Conservation (phyloP, 139 green algal genomes). For the Diplosphaera chodatii region DNA sequence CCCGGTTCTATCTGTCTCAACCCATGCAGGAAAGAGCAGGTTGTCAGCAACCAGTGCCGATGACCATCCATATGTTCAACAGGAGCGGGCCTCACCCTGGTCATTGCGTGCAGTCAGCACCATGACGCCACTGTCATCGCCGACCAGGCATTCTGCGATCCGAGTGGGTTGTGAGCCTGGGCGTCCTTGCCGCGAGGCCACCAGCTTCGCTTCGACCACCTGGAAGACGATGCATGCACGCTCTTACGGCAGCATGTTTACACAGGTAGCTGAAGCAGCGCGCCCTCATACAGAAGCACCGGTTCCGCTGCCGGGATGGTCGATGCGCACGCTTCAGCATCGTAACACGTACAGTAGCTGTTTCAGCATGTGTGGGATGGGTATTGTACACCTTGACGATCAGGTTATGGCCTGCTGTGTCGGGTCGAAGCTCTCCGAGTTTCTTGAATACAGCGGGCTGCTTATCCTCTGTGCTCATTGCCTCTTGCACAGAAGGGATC, state of each 20-base stretch:
- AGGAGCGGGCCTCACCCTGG: constrained; percentile 49
- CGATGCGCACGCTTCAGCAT: too few species aligned
- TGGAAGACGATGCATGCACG: constrained; percentile 16
- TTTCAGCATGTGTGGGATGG: too few species aligned
- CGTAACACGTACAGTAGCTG: too few species aligned
- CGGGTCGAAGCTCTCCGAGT: constrained; percentile 54
- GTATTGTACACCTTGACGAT: constrained; percentile 69
- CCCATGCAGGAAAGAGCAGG: too few species aligned
- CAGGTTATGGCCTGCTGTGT: constrained; percentile 63
- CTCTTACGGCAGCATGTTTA: too few species aligned
- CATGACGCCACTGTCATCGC: constrained; percentile 74
- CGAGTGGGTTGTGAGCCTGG: constrained; percentile 33
- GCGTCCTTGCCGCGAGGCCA: constrained; percentile 40
- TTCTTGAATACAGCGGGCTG: constrained; percentile 41
- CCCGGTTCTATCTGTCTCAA: too few species aligned
- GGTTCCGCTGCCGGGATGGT: too few species aligned
- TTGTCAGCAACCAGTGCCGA: too few species aligned
- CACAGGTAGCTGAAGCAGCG: too few species aligned
- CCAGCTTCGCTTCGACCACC: constrained; percentile 65
- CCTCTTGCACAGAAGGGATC: too few species aligned
- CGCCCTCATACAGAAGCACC: too few species aligned
- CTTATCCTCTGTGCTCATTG: background rate
- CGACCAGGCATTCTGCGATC: constrained; percentile 82
- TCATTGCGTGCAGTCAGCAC: constrained; percentile 78
- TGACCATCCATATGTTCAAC: too few species aligned